phyloP scores from a whole-genome alignment of 495 filamentous ascomycete genomes.

The Emericellopsis terricola region DNA sequence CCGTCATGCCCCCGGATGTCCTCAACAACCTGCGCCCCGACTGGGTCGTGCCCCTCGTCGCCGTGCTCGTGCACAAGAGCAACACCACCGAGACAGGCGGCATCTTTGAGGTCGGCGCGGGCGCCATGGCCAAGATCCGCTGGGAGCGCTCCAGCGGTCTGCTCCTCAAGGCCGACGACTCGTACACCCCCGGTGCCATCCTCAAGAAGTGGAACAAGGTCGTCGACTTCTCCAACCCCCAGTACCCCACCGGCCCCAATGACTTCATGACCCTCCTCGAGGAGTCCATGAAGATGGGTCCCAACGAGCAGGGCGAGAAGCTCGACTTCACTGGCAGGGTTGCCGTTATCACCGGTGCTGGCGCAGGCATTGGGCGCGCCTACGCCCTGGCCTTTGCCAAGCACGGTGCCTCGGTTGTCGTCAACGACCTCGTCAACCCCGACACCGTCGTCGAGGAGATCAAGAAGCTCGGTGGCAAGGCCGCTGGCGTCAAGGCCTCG shows the following conservation, averaged over 20 bases:
- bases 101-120: slow-evolving; percentile 90
- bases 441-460: slow-evolving; percentile 87
- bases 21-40: slow-evolving; percentile 81
- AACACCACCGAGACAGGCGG: slow-evolving; percentile 71
- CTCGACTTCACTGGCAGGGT: slow-evolving; percentile 83
- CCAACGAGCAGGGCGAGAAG: slow-evolving; percentile 56
- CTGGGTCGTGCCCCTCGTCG: slow-evolving; percentile 91
- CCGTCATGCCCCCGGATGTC: slow-evolving; percentile 91
- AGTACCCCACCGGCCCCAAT: slow-evolving; percentile 70
- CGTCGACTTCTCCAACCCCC: slow-evolving; percentile 68
- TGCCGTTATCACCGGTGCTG: slow-evolving; percentile 82
- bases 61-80: slow-evolving; percentile 72
- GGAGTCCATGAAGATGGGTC: slow-evolving; percentile 60
- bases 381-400: slow-evolving; percentile 88
- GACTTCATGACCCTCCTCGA: slow-evolving; percentile 83
- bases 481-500: slow-evolving; percentile 81
- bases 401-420: slow-evolving; percentile 74
- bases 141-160: slow-evolving; percentile 92
- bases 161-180: slow-evolving; percentile 75
- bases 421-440: slow-evolving; percentile 92
- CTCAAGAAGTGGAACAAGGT: slow-evolving; percentile 79
- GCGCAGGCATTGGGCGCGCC: slow-evolving; percentile 79
- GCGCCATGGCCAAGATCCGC: slow-evolving; percentile 79
- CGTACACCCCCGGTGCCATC: slow-evolving; percentile 74
- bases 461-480: slow-evolving; percentile 73